Evolutionary conservation across 2,329 filamentous ascomycete species (phyloP).

Genomic region (Ceratocystis colombiana): DNA sequence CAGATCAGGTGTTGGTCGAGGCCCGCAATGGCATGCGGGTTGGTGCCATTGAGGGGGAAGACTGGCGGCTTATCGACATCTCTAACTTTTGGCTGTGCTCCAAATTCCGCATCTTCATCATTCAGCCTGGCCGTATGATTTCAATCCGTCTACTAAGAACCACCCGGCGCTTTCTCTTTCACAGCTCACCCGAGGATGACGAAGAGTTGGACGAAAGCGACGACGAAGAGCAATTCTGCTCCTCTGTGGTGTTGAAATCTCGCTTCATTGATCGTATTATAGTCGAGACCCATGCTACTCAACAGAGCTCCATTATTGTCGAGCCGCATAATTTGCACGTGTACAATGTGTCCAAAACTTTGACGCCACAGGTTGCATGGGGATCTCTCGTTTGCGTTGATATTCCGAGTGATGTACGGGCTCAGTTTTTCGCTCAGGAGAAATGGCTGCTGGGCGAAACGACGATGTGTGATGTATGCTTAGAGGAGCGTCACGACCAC

Average conservation of each 20-base stretch:
- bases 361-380: conserved; percentile 8
- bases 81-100: conserved; percentile 22
- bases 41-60: conserved; percentile 22
- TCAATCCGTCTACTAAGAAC: conserved; percentile 15
- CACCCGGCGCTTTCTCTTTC: conserved; percentile 20
- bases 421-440: conserved; percentile 17
- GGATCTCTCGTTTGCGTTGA: conserved; percentile 21
- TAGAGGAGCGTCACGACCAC: conserved; percentile 18
- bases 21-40: conserved; percentile 22
- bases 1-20: conserved; percentile 21
- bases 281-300: conserved; percentile 1
- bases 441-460: conserved; percentile 20
- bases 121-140: conserved; percentile 10
- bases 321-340: background rate
- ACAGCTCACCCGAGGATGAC: conserved; percentile 21
- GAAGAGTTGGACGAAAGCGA: conserved; percentile 19
- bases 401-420: conserved; percentile 4
- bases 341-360: background rate
- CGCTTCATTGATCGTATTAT: conserved; percentile 16
- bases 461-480: conserved; percentile 16
- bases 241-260: background rate
- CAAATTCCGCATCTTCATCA: conserved; percentile 21
- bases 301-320: conserved; percentile 10
- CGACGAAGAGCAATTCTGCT: background rate
- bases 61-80: conserved; percentile 22